Evolutionary conservation across 2,329 filamentous ascomycete species (phyloP), one percentile per base, ranked within the genome.

Genomic region (Huntiella omanensis): DNA sequence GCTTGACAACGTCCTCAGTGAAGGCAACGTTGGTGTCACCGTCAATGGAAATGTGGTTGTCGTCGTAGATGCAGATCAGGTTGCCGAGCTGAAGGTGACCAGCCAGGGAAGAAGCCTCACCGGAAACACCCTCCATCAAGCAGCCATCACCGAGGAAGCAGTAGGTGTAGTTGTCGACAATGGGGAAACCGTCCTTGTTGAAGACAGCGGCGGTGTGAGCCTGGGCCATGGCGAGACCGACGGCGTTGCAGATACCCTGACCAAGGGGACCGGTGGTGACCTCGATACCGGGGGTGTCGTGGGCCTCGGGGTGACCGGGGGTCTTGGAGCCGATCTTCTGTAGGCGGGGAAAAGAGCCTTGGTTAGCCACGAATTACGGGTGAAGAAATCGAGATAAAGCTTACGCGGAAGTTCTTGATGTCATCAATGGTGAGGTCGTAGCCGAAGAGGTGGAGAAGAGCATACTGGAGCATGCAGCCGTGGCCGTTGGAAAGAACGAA

Each of bases 401-500:
- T 65, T 77, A 94, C 86, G 65, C 91, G 82, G 83, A 98, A 98
- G 58, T 71, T 68, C 78, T 96, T 98, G 57, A 98, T 66, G 67
- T 96, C 91, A 59, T 98, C 83, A 52, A 98, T 71, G 59, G 75
- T 75, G 56, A 98, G 58, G 53, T 68, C 75, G 64, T 93, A 98
- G 64, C 91, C 91, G 67, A 87, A 94, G 48, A 98, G 74, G 72
- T 98, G 91, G 59, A 98, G 82, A 56, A 98, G 76, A 59, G 88
- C 83, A 79, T 98, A 98, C 65, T 95, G 91, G 51, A 98, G 84
- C 87, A 98, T 94, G 77, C 91, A 98, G 58, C 81, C 91, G 70
- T 98, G 91, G 57, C 91, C 91, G 73, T 98, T 98, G 52, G 91
- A 98, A 63, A 98, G 86, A 52, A 98, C 86, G 62, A 98, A 98